These are phyloP conservation scores for Albugo laibachii DNA, from an alignment of 352 stramenopile genomes.

Conservation along the genomic window DNA sequence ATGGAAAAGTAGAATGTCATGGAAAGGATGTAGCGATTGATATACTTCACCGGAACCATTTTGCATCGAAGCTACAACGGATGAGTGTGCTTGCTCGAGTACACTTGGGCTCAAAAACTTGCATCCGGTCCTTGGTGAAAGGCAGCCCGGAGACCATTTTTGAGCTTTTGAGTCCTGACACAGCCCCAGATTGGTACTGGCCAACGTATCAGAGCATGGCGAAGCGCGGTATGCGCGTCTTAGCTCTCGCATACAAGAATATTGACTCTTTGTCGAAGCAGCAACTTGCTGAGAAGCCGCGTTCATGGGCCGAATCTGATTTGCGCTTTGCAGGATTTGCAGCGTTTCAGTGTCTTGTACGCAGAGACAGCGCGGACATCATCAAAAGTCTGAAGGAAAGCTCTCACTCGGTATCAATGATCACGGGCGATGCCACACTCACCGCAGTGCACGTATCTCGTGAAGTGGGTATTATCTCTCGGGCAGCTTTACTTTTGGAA, in stretches of 20 bases:
- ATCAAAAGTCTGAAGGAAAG: constrained; percentile 84
- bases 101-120: constrained; percentile 16
- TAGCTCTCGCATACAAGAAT: constrained; percentile 92
- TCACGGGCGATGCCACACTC: constrained; percentile 94
- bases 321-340: constrained; percentile 92
- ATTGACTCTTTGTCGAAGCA: constrained; percentile 49
- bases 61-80: constrained; percentile 89
- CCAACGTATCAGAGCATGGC: constrained; percentile 70
- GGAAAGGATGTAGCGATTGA: constrained; percentile 63
- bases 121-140: constrained; percentile 85
- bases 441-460: constrained; percentile 94
- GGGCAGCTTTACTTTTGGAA: constrained; percentile 47
- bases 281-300: constrained; percentile 62
- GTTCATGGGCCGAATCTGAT: constrained; percentile 83
- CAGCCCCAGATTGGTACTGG: constrained; percentile 83
- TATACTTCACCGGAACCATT: constrained; percentile 89
- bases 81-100: constrained; percentile 93
- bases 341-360: constrained; percentile 77
- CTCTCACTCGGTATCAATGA: constrained; percentile 92
- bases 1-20: constrained; percentile 27
- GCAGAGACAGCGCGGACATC: constrained; percentile 92
- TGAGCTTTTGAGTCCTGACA: constrained; percentile 52
- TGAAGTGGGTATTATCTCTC: constrained; percentile 86
- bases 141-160: constrained; percentile 91
- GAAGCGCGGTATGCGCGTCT: constrained; percentile 76